These are phyloP conservation scores for Linnemannia elongata DNA, from an alignment of 192 early-diverging fungal genomes.

Conservation along the genomic window DNA sequence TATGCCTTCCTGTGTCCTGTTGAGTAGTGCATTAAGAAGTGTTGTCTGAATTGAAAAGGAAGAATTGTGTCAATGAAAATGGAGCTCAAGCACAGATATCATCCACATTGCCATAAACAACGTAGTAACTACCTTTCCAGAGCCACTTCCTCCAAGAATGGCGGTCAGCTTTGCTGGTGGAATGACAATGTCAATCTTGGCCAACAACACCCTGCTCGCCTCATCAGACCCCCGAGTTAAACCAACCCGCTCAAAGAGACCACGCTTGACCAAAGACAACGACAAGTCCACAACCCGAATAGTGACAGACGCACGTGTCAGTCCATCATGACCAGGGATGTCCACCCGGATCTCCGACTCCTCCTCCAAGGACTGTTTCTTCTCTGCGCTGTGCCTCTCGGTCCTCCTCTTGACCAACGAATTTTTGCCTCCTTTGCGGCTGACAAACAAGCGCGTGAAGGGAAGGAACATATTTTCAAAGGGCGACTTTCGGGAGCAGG, in stretches of 20 bases:
- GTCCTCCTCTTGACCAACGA: not conserved
- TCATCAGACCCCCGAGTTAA: not conserved
- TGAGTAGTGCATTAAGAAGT: conserved; percentile 10
- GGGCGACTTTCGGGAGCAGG: not conserved
- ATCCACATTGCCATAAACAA: too few species aligned
- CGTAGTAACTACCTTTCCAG: conserved; percentile 19
- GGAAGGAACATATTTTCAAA: not conserved
- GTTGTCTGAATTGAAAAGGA: conserved; percentile 15
- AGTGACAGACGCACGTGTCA: not conserved
- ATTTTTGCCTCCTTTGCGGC: not conserved
- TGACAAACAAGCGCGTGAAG: not conserved
- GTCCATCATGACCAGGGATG: not conserved
- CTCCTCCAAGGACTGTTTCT: not conserved
- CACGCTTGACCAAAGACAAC: not conserved
- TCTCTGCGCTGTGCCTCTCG: not conserved
- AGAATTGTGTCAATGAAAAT: not conserved
- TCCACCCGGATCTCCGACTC: not conserved
- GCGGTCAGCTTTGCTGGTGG: conserved; percentile 20
- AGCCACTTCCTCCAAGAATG: conserved; percentile 33
- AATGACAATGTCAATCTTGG: conserved; percentile 6
- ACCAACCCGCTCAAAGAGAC: not conserved
- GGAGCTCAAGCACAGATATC: too few species aligned
- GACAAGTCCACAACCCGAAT: conserved; percentile 11
- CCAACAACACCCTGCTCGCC: not conserved
- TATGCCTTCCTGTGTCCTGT: not conserved